Evolutionary conservation across 352 stramenopile genomes (phyloP).

Genomic region (Vaucheria bursata): DNA sequence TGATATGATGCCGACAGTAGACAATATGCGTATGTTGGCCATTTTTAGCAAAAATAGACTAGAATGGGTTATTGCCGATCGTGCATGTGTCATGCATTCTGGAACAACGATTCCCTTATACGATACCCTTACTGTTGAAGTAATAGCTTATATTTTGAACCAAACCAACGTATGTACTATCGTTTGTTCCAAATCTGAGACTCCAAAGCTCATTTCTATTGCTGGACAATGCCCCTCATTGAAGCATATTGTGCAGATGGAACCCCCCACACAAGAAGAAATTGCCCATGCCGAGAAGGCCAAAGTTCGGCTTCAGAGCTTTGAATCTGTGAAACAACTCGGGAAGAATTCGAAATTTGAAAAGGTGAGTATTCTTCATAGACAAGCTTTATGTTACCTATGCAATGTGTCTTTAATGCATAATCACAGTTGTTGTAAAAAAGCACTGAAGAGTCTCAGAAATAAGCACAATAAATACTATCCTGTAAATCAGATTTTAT

Average conservation of each 20-base stretch:
- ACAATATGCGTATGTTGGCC: conserved; percentile 53
- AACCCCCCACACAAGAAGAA: background rate
- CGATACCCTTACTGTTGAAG: conserved; percentile 65
- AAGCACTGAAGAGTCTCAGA: too few species aligned
- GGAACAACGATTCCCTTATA: conserved; percentile 69
- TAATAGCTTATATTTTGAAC: conserved; percentile 63
- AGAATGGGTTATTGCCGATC: conserved; percentile 83
- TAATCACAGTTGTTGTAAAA: too few species aligned
- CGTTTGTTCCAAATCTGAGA: conserved; percentile 49
- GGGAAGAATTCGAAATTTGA: too few species aligned
- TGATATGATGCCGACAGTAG: background rate
- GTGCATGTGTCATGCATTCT: conserved; percentile 58
- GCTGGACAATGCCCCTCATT: background rate
- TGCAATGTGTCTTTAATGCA: too few species aligned
- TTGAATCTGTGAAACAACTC: conserved; percentile 2
- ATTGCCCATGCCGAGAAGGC: background rate
- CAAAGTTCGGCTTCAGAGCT: background rate
- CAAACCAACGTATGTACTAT: conserved; percentile 63
- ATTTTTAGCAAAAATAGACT: conserved; percentile 92
- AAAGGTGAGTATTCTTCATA: too few species aligned
- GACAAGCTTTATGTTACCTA: too few species aligned
- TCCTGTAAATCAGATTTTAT: too few species aligned
- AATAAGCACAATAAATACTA: too few species aligned
- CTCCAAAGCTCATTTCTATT: background rate
- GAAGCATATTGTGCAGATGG: conserved; percentile 11